A percentile compares a stretch with the other conserved stretches of the same genome.
Conservation (phyloP, 129 eudicot genomes). For the Gnaphalium uliginosum region DNA sequence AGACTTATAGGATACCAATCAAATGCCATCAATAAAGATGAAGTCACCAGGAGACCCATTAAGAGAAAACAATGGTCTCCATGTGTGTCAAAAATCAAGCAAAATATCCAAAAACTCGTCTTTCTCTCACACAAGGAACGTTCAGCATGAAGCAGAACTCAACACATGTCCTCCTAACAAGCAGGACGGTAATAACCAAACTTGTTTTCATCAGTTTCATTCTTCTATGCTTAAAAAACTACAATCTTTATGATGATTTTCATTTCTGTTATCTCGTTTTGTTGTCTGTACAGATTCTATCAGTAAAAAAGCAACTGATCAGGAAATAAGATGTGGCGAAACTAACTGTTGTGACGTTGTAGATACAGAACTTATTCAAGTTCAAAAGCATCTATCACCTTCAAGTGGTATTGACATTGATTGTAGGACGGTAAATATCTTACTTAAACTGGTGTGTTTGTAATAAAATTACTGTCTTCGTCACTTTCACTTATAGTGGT, state of each 20-base stretch:
- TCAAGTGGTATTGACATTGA: conserved; percentile 8
- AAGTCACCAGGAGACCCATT: conserved; percentile 21
- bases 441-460: neutral
- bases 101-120: conserved; percentile 67
- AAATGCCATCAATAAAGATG: conserved; percentile 44
- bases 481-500: neutral
- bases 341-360: conserved; percentile 37
- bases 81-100: conserved; percentile 68
- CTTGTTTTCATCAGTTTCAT: neutral
- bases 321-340: conserved; percentile 36
- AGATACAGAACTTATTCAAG: conserved; percentile 38
- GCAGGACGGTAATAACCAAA: conserved; percentile 51
- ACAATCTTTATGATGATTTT: neutral
- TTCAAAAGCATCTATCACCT: conserved; percentile 24
- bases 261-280: conserved; percentile 6
- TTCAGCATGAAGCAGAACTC: conserved; percentile 44
- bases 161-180: conserved; percentile 29
- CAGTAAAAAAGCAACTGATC: conserved; percentile 31
- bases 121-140: conserved; percentile 42
- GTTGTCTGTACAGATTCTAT: conserved; percentile 35
- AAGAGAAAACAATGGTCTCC: conserved; percentile 52
- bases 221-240: neutral
- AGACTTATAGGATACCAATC: conserved; percentile 15
- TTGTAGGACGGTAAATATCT: neutral
- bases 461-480: neutral